Evolutionary conservation across 225 moss, liverwort and hornwort genomes (phyloP), one percentile per base, ranked within the genome.

Genomic region (Sphagnum tenellum): DNA sequence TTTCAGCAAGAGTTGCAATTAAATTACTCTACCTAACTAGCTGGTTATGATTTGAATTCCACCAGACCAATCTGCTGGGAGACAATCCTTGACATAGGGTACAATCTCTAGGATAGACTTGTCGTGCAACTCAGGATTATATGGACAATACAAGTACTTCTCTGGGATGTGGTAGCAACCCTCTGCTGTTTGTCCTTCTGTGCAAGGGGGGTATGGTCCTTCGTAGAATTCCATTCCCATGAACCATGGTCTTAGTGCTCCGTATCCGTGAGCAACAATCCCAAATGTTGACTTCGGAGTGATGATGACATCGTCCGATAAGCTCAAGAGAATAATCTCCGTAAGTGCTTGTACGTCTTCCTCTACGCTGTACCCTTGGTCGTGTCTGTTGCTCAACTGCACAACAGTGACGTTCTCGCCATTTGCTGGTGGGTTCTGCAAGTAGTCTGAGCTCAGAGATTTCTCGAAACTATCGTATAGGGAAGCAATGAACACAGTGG

Each of bases 201-300:
- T 29, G 29, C 29, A 29, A 29, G 29, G 29, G 0, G 29, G 29
- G 0, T 29, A 0, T 1, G 29, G 29, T 29, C 29, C 29, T 29
- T 29, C 29, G 29, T 0, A 29, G 29, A 1, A 29, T 29, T 29
- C 29, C 29, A 29, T 29, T 29, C 29, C 29, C 29, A 29, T 29
- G 8, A 13, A 13, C 14, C 59, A 59, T 5, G 59, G 59, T 3
- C 8, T 59, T 8, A 59, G 29, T n/a, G 2, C 44, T 44, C 59
- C 59, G 44, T 59, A 59, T 59, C 14, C 59, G 8, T 59, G 59
- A 44, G 59, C 59, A 8, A 59, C 12, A 59, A 12, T 14, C 29
- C 59, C 59, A 59, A 59, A 59, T 4, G 59, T 59, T 7, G 59
- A 59, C n/a, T n/a, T 12, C 14, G 59, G 59, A 44, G 59, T 59